Percentiles rank a stretch among this genome's conserved stretches.
These are phyloP conservation scores for Infundibulicybe gibba DNA, from an alignment of 768 basidiomycete species.

Conservation along the genomic window DNA sequence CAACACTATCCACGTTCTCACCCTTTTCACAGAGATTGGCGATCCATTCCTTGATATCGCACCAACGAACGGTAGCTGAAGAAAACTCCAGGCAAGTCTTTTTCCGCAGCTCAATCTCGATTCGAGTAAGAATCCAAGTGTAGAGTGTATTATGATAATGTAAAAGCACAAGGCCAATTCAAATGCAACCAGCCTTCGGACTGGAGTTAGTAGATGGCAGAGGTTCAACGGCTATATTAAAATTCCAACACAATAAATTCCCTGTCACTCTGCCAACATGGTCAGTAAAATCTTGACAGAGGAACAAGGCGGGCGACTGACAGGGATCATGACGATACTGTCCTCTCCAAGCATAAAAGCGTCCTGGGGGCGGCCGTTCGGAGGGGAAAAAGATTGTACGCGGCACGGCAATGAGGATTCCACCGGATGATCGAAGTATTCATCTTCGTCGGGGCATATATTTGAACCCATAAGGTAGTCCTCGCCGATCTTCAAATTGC, in stretches of 20 bases:
- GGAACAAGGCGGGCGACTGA: too few relatives aligned
- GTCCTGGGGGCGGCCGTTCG: background rate
- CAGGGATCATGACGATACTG: constrained; percentile 2
- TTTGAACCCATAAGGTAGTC: background rate
- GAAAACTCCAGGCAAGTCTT: background rate
- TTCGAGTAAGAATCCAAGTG: too few relatives aligned
- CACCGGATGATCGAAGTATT: background rate
- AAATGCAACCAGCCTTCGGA: too few relatives aligned
- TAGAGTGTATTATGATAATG: too few relatives aligned
- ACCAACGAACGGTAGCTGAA: constrained; percentile 19
- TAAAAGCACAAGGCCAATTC: too few relatives aligned
- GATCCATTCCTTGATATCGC: constrained; percentile 47
- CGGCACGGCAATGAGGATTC: constrained; percentile 3
- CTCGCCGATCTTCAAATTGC: too few relatives aligned
- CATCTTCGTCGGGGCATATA: background rate
- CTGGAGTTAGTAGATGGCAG: too few relatives aligned
- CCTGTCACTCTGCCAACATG: too few relatives aligned
- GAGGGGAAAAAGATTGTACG: constrained; percentile 1
- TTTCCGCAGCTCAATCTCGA: too few relatives aligned
- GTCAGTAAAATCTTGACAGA: too few relatives aligned
- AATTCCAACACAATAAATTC: too few relatives aligned
- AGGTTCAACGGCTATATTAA: too few relatives aligned
- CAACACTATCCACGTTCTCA: constrained; percentile 1
- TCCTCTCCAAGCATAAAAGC: constrained; percentile 8
- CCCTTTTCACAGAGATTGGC: constrained; percentile 39